Evolutionary conservation across 192 early-diverging fungal genomes (phyloP), one percentile per base, ranked within the genome.

Genomic region (Coemansia sp.): DNA sequence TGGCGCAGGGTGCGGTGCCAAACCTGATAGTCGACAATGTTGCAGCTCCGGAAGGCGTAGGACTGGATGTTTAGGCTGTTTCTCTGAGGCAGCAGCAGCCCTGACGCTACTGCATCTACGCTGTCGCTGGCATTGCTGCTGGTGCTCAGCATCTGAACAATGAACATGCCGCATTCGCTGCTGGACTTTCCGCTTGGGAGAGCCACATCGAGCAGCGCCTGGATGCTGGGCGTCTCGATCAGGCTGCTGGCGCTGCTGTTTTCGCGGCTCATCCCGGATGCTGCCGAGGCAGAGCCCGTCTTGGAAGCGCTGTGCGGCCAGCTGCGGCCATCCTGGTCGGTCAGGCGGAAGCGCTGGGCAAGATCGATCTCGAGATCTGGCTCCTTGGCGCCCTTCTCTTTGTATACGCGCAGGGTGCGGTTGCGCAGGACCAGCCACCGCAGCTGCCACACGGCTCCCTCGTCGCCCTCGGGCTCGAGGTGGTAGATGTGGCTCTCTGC

Each of bases 371-470:
- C 67, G n/a, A 65, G 44, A 22, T 77, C 67, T 2, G 77, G 34
- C 15, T 64, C 65, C 9, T 47, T 19, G 57, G 73, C 55, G 10
- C 62, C 70, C 57, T 77, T 79, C 10, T 67, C 60, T 42, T 57
- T 70, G 60, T 72, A 76, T 36, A 80, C 62, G 20, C 70, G 56
- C 30, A 83, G 62, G 31, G 64, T 53, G 6, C 66, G 63, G 25
- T 68, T 64, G 23, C 78, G 67, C 54, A 83, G 55, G 22, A 83
- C 82, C 0, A 66, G 50, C 82, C 82, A 83, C 57, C 57, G 57
- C 52, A 80, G 53, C 50, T 80, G 62, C 82, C 82, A 83, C 33
- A 27, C 54, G 10, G 58, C 20, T 25, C 38, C 36, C 6, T 33
- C 53, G 1, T n/a, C 37, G 33, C 70, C 64, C 41, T 73, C 65